Base-by-base conservation (phyloP, 2,329 filamentous ascomycete species). In the Dichotomopilus funicola region DNA sequence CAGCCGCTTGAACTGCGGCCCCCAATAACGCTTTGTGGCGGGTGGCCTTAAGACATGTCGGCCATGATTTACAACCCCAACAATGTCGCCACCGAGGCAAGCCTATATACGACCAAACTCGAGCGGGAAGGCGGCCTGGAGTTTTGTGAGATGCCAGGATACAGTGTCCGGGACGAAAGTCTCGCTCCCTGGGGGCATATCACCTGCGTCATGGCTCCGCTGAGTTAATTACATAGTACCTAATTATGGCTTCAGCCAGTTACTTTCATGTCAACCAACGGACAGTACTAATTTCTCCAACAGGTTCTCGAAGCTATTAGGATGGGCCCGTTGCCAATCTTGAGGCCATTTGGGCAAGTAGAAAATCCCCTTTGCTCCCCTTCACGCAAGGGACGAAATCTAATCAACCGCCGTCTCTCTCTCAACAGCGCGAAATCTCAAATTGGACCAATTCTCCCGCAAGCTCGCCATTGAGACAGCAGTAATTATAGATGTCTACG, bases 21-120 rank as follows among this genome's bases (percentile, higher is more conserved):
- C 37, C 37, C 19, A 27, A 27, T 40, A 12, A 40, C 37, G 9
- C 37, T 40, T 40, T 27, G 19, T 27, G 19, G 19, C 19, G 19
- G 19, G 37, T 43, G 41, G 19, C 41, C 41, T 11, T 12, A 40
- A 43, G 41, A 77, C 60, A 72, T 77, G 35, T 74, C 73, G 67
- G 74, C 74, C 0, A 78, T 78, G 75, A 42, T 78, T 19, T 78
- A 77, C 56, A 77, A 78, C 47, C 74, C 75, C 0, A 78, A 78
- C 65, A 78, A 78, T 38, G 72, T 78, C 1, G 66, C 74, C 1
- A 62, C 75, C 0, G 75, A 78, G 56, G 75, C 71, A 1, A 77
- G 73, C 44, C 75, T 75, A 1, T 59, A 76, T 9, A 73, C 73
- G 0, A 78, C 74, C 0, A 54, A 73, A 3, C 67, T 71, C 2